These are phyloP conservation scores for Magnaporthales sp. DNA, from an alignment of 2,329 filamentous ascomycete species.

Conservation along the genomic window DNA sequence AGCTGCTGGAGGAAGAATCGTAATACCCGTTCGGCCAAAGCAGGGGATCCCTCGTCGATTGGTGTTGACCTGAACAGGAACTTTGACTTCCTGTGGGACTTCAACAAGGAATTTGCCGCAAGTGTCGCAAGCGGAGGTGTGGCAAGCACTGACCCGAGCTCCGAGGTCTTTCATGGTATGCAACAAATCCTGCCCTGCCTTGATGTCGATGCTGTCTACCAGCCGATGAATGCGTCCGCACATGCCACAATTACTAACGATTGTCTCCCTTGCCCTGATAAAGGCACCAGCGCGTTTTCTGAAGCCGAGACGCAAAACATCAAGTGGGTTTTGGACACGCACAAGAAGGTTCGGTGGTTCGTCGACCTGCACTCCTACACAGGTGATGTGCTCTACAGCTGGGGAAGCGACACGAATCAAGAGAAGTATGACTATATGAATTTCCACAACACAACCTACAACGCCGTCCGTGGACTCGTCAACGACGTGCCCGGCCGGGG, in stretches of 20 bases:
- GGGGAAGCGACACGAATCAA: constrained; percentile 48
- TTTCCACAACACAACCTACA: constrained; percentile 42
- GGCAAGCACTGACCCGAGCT: constrained; percentile 31
- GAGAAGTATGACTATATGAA: constrained; percentile 29
- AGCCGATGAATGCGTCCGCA: neutral
- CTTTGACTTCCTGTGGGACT: constrained; percentile 51
- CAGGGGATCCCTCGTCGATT: constrained; percentile 20
- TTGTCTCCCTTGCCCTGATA: neutral
- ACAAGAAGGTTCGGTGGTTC: constrained; percentile 44
- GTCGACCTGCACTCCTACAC: constrained; percentile 48
- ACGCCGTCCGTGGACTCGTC: constrained; percentile 17
- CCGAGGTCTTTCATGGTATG: constrained; percentile 39
- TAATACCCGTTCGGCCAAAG: constrained; percentile 29
- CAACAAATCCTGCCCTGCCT: neutral
- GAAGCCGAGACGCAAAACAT: constrained; percentile 49
- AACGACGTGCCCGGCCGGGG: constrained; percentile 21
- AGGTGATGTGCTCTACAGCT: constrained; percentile 44
- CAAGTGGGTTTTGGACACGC: constrained; percentile 41
- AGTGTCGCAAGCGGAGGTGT: constrained; percentile 26
- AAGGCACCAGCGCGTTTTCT: constrained; percentile 33
- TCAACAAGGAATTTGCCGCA: constrained; percentile 30
- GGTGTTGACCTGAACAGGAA: constrained; percentile 50
- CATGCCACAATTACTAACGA: neutral
- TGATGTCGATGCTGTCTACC: neutral
- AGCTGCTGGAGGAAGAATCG: constrained; percentile 50